Base-by-base conservation (phyloP, 2,329 filamentous ascomycete species). In the Truncatella angustata region DNA sequence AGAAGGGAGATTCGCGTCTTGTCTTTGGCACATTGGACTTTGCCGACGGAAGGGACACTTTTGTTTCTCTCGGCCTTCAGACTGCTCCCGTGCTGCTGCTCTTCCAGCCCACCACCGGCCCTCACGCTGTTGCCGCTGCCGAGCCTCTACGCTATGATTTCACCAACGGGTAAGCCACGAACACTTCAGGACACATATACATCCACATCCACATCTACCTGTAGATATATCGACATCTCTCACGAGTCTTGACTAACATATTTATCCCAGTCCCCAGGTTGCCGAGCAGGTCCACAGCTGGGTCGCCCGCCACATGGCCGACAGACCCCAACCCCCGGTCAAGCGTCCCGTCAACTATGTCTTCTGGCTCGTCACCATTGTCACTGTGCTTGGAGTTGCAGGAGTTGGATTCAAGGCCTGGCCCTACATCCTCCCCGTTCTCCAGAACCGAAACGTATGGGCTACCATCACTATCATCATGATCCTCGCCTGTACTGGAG, bases 401-500 rank as follows among this genome's bases (percentile, higher is more conserved):
- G 93, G 91, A 1, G 78, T 87, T 49, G 63, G 86, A 51, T 84
- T 82, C 26, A 86, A 92, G 44, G 81, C 87, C 11, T 88, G 85
- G 61, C 90, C 90, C 5, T 95, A 92, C 63, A 65, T 97, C 11
- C 67, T 93, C 10, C 93, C 93, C 3, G 65, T 97, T 54, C 70
- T 97, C 32, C 90, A 91, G 70, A 97, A 88, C 76, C 88, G 93
- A 61, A 97, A 96, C 64, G 74, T 97, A 16, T 99, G 94, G 94
- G 92, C 93, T 21, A 90, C 89, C 20, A 72, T 95, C 63, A 96
- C 89, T 70, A 76, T 99, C 60, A 91, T 97, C 63, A 79, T 86
- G 12, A 92, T 99, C 57, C 81, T 99, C 37, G 78, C 97, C 53
- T 99, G 97, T 74, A 97, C 88, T 43, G 94, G 89, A 62, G 95